Percentiles rank a stretch among this genome's conserved stretches.
Conservation (phyloP, 1,284 basidiomycete species). For the Kalmanozyma brasiliensis region DNA sequence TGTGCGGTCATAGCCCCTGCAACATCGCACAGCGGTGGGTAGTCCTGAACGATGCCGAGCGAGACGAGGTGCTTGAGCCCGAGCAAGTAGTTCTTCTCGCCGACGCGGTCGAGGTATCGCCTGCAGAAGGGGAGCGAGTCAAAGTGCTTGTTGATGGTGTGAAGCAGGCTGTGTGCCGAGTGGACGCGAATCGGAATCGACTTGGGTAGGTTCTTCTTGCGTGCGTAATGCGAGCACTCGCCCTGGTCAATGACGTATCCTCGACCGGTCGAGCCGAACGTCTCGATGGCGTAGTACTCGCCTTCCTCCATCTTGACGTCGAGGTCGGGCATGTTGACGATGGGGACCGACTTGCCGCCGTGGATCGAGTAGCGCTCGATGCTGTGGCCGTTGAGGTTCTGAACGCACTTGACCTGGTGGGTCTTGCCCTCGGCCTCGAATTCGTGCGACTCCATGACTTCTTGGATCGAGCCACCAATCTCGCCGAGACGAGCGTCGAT, state of each 20-base stretch:
- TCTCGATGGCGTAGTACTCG: constrained; percentile 99
- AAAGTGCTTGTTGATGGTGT: constrained; percentile 91
- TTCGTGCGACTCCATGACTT: constrained; percentile 99
- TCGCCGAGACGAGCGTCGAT: constrained; percentile 96
- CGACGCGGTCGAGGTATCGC: constrained; percentile 82
- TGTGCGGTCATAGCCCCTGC: constrained; percentile 65
- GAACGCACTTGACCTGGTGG: constrained; percentile 71
- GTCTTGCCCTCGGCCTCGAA: constrained; percentile 88
- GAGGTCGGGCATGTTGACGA: constrained; percentile 83
- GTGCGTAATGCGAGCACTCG: constrained; percentile 87
- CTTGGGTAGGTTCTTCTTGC: constrained; percentile 75
- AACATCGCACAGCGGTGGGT: constrained; percentile 88
- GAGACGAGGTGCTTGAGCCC: constrained; percentile 87
- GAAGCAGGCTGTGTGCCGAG: constrained; percentile 85
- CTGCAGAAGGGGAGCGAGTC: constrained; percentile 95
- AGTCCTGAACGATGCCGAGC: constrained; percentile 88
- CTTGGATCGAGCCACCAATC: constrained; percentile 90
- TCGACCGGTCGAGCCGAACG: constrained; percentile 95
- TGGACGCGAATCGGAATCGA: constrained; percentile 74
- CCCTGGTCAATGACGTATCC: constrained; percentile 89
- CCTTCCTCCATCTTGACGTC: constrained; percentile 98
- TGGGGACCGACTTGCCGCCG: constrained; percentile 81
- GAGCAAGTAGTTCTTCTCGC: constrained; percentile 94
- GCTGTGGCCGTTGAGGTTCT: constrained; percentile 67
- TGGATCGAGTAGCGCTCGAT: constrained; percentile 66